phyloP scores from a whole-genome alignment of 1,284 basidiomycete genomes.

The Ganoderma sinense region DNA sequence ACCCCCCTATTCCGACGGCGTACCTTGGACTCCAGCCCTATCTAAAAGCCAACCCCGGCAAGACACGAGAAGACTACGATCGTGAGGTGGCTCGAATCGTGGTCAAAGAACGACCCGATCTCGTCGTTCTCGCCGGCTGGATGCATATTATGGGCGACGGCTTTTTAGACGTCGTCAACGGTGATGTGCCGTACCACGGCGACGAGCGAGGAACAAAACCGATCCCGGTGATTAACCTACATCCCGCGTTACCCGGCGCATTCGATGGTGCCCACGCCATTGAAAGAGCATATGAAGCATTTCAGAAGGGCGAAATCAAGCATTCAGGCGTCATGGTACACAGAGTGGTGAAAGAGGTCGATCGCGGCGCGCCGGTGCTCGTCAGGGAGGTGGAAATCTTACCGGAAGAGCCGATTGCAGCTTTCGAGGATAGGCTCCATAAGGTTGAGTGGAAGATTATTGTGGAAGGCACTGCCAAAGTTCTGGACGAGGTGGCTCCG shows the following conservation, averaged over 20 bases:
- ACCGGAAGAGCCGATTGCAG: slow-evolving; percentile 77
- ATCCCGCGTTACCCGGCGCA: slow-evolving; percentile 93
- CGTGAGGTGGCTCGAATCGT: slow-evolving; percentile 82
- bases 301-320: slow-evolving; percentile 80
- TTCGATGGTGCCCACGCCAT: slow-evolving; percentile 96
- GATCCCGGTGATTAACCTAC: slow-evolving; percentile 94
- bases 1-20: slow-evolving; percentile 82
- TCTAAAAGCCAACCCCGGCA: slow-evolving; percentile 76
- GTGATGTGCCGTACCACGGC: slow-evolving; percentile 43
- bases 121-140: slow-evolving; percentile 96
- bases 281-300: slow-evolving; percentile 89
- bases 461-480: slow-evolving; percentile 80
- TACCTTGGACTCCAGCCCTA: slow-evolving; percentile 90
- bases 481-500: slow-evolving; percentile 56
- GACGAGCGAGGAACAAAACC: slow-evolving; percentile 45
- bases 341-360: slow-evolving; percentile 92
- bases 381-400: slow-evolving; percentile 81
- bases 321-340: slow-evolving; percentile 94
- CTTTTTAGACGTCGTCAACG: slow-evolving; percentile 61
- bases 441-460: slow-evolving; percentile 90
- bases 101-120: slow-evolving; percentile 71
- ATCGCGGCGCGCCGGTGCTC: slow-evolving; percentile 89
- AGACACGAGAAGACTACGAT: slow-evolving; percentile 89
- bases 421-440: slow-evolving; percentile 86
- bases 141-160: slow-evolving; percentile 88